Evolutionary conservation across 1,139 yeast species (phyloP).

Genomic region (Saccharomyces hybrid): DNA sequence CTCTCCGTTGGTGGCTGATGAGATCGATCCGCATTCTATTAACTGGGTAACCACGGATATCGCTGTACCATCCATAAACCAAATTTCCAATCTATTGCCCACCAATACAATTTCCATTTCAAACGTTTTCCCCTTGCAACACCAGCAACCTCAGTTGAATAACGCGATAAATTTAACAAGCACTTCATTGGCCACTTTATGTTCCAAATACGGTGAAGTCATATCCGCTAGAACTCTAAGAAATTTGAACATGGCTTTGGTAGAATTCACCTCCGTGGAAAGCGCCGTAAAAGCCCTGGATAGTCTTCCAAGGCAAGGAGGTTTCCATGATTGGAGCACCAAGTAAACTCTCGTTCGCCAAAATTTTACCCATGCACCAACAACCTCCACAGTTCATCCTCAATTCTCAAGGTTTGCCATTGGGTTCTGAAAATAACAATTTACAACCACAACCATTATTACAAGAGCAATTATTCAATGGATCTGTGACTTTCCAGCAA

Average conservation of each 20-base stretch:
- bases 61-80: slow-evolving; percentile 51
- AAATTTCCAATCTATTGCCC: slow-evolving; percentile 25
- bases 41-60: slow-evolving; percentile 58
- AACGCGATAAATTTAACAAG: slow-evolving; percentile 29
- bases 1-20: slow-evolving; percentile 42
- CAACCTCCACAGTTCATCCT: slow-evolving; percentile 15
- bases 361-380: slow-evolving; percentile 39
- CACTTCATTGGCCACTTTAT: slow-evolving; percentile 36
- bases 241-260: slow-evolving; percentile 53
- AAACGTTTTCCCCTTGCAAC: slow-evolving; percentile 54
- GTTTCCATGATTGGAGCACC: slow-evolving; percentile 60
- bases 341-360: slow-evolving; percentile 63
- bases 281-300: slow-evolving; percentile 73
- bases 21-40: slow-evolving; percentile 43
- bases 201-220: slow-evolving; percentile 48
- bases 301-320: slow-evolving; percentile 72
- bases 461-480: slow-evolving; percentile 32
- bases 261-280: slow-evolving; percentile 65
- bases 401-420: slow-evolving; percentile 3
- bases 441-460: slow-evolving; percentile 24
- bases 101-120: slow-evolving; percentile 71
- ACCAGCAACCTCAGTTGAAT: slow-evolving; percentile 35
- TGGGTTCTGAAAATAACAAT: slow-evolving; percentile 7
- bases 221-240: slow-evolving; percentile 51
- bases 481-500: slow-evolving; percentile 30